Evolutionary conservation across 2,329 filamentous ascomycete genomes (phyloP), one percentile per base, ranked within the genome.

Genomic region (Alternaria angustiovoidea): DNA sequence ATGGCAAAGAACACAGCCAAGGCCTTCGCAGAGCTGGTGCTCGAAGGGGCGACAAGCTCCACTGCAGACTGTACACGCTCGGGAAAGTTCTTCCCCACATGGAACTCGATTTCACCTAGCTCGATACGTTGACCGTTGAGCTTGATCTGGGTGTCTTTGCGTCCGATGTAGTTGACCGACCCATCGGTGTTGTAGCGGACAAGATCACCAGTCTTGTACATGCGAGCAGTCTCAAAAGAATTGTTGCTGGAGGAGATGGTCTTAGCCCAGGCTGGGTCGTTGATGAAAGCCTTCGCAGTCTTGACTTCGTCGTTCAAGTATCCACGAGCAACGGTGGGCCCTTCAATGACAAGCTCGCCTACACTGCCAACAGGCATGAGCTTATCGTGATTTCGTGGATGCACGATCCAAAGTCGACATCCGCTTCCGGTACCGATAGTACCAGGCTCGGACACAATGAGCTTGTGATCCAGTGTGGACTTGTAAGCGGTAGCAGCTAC

Each of bases 311-410:
- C 60, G 8, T 68, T 70, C 9, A 74, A 48, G 38, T 74, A 74
- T 5, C 68, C 68, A 24, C 71, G 68, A 16, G 75, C 77, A 5
- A 80, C 69, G 38, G 73, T 84, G 1, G 83, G 83, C 0, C 86
- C 86, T 61, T 88, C 85, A 11, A 78, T 62, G 16, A 76, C 43
- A 8, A 78, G 62, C 39, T 78, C 75, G 12, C 75, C 75, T 14
- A 75, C 65, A 43, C 60, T 68, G 2, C 75, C 75, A 18, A 76
- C 51, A 8, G 74, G 71, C 67, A 75, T 72, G 16, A 77, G 67
- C 39, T 70, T 72, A 36, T 81, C 67, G 20, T 76, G 73, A 26
- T 81, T 72, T 7, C 69, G 62, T 4, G 79, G 77, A 48, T 83
- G 76, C 6, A 81, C 74, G 24, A 84, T 65, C 79, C 81, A 83